A percentile compares a stretch with the other conserved stretches of the same genome.
Evolutionary conservation across 306 rosid species (phyloP).

Genomic region (Vigna angularis): DNA sequence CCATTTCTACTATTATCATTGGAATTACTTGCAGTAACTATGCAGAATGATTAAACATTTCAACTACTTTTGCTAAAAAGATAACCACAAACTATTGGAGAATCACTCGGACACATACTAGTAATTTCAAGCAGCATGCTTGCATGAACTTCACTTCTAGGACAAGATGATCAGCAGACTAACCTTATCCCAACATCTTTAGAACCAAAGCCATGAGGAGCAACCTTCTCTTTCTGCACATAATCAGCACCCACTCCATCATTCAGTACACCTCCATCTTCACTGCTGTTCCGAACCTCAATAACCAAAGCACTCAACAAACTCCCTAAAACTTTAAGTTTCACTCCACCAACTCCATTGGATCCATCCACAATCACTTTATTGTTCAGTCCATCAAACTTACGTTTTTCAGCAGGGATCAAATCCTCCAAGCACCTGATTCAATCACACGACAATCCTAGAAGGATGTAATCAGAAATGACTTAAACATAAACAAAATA

Average conservation of each 20-base stretch:
- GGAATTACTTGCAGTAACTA: constrained; percentile 13
- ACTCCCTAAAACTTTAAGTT: constrained; percentile 61
- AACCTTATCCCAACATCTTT: constrained; percentile 79
- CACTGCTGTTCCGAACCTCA: constrained; percentile 79
- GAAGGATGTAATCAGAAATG: constrained; percentile 32
- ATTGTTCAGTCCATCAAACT: constrained; percentile 42
- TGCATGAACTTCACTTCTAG: constrained; percentile 15
- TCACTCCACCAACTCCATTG: constrained; percentile 92
- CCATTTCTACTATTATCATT: constrained; percentile 6
- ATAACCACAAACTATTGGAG: background rate
- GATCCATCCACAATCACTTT: constrained; percentile 88
- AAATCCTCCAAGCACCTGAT: constrained; percentile 88
- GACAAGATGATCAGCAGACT: constrained; percentile 47
- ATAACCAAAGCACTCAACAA: constrained; percentile 62
- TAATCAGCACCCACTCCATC: constrained; percentile 98
- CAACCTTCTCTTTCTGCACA: constrained; percentile 96
- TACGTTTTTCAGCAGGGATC: constrained; percentile 57
- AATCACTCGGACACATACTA: constrained; percentile 11
- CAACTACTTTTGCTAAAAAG: background rate
- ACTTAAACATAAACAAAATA: constrained; percentile 18
- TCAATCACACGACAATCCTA: constrained; percentile 52
- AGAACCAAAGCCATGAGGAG: constrained; percentile 70
- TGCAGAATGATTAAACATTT: constrained; percentile 1
- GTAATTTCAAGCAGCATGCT: constrained; percentile 8
- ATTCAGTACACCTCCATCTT: constrained; percentile 80